These are phyloP conservation scores for Conringia planisiliqua DNA, from an alignment of 345 rosid genomes.

Conservation along the genomic window DNA sequence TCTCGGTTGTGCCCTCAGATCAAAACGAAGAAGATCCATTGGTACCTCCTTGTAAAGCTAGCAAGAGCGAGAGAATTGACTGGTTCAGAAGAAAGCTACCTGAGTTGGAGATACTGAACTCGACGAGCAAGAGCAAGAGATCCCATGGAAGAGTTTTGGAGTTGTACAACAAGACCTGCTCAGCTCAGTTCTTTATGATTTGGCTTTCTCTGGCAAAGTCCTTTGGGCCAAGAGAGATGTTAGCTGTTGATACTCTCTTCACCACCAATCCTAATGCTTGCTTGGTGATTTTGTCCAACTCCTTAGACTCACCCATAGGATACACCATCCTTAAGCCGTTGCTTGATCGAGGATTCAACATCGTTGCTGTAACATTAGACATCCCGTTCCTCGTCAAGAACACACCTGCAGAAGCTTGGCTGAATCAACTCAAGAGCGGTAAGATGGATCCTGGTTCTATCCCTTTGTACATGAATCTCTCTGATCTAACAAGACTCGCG, in stretches of 20 bases:
- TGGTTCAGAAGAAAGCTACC: slow-evolving; percentile 56
- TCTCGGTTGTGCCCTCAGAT: not conserved
- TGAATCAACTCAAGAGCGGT: slow-evolving; percentile 49
- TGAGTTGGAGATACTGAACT: slow-evolving; percentile 18
- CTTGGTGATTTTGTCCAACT: slow-evolving; percentile 53
- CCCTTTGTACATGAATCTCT: slow-evolving; percentile 57
- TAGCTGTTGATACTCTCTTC: slow-evolving; percentile 57
- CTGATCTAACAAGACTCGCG: slow-evolving; percentile 64
- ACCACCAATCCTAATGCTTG: slow-evolving; percentile 52
- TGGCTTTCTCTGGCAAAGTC: slow-evolving; percentile 62
- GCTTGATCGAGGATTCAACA: slow-evolving; percentile 45
- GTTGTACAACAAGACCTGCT: slow-evolving; percentile 43
- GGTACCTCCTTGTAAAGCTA: slow-evolving; percentile 46
- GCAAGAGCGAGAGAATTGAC: slow-evolving; percentile 46
- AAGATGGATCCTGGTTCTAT: slow-evolving; percentile 62
- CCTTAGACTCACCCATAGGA: slow-evolving; percentile 51
- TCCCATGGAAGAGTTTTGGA: slow-evolving; percentile 44
- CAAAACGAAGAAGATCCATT: slow-evolving; percentile 29
- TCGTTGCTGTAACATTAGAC: slow-evolving; percentile 49
- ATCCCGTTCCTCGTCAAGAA: slow-evolving; percentile 46
- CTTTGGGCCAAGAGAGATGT: slow-evolving; percentile 56
- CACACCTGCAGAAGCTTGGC: slow-evolving; percentile 70
- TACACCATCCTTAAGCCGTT: slow-evolving; percentile 51
- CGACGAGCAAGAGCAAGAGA: slow-evolving; percentile 37
- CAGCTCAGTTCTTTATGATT: slow-evolving; percentile 59